phyloP scores from a whole-genome alignment of 371 early-diverging fungal species.

The Chytridium lagenaria region DNA sequence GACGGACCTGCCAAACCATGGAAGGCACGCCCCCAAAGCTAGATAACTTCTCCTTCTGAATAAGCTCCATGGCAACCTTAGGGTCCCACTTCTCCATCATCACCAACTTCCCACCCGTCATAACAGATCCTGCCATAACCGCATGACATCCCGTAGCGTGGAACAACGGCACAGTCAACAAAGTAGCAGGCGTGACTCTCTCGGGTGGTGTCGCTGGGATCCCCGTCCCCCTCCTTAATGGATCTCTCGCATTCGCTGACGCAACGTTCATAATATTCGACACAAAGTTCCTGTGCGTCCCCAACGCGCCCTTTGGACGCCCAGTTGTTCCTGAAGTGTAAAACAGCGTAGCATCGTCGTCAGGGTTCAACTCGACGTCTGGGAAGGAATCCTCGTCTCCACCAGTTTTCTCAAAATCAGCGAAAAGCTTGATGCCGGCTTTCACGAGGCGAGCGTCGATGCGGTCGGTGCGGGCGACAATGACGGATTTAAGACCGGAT shows the following conservation, averaged over 20 bases:
- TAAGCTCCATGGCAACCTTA: constrained; percentile 23
- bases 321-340: too few species aligned
- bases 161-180: constrained; percentile 33
- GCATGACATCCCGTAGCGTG: constrained; percentile 35
- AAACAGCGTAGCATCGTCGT: too few species aligned
- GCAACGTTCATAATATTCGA: background rate
- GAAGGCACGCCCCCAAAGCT: constrained; percentile 34
- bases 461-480: too few species aligned
- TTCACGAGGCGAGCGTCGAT: too few species aligned
- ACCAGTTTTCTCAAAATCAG: too few species aligned
- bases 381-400: too few species aligned
- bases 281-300: constrained; percentile 21
- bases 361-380: too few species aligned
- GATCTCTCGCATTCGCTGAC: background rate
- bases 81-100: constrained; percentile 35
- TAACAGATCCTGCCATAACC: background rate
- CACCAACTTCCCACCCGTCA: constrained; percentile 25
- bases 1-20: constrained; percentile 24
- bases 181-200: background rate
- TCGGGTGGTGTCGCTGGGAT: constrained; percentile 5
- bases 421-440: too few species aligned
- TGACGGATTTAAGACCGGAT: too few species aligned
- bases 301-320: constrained; percentile 14
- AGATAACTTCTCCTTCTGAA: constrained; percentile 32
- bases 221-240: background rate